Base-by-base conservation (phyloP, 805 yeast species). In the Grigorovia transvaalensis region DNA sequence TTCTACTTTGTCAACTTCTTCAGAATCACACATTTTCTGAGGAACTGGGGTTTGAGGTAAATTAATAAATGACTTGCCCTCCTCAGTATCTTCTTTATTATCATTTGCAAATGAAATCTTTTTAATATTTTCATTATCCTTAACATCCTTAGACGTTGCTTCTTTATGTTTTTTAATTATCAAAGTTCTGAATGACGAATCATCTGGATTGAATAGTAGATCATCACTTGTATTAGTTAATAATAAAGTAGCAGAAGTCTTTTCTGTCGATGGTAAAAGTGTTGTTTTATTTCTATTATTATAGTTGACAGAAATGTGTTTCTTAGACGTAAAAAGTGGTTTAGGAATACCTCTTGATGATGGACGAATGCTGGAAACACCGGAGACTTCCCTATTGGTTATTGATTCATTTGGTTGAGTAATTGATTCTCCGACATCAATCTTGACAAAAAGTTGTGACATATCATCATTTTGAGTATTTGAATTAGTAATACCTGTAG, bases 341-440 rank as follows among this genome's bases (percentile, higher is more conserved):
- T 74, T 79, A 45, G 93, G 90, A 1, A 84, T 76, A 38, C 84
- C 68, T 61, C 78, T 78, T 57, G 79, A 82, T 0, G 85, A 81
- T n/a, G 79, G 71, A 46, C 78, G 61, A 44, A 84, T 67, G 9
- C 79, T 77, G 20, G 78, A 79, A 47, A 78, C 76, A 64, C 81
- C 84, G 2, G 71, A 64, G 17, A 66, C 65, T 9, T 78, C 58
- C 9, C 83, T 80, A 27, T 74, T 75, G 6, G 73, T 76, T 8
- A 77, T 69, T 9, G 79, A 75, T 44, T 72, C 74, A 12, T 70
- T 62, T n/a, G 72, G 68, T 49, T 62, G 62, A 4, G 76, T 71
- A 27, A 74, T 70, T 15, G 71, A 63, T 30, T 61, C 59, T 9
- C 70, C 71, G n/a, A 68, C 61, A 35, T 66, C 65, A 44, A 62